Conservation (phyloP, 768 basidiomycete species). For the Gloeopeniophorella convolvens region DNA sequence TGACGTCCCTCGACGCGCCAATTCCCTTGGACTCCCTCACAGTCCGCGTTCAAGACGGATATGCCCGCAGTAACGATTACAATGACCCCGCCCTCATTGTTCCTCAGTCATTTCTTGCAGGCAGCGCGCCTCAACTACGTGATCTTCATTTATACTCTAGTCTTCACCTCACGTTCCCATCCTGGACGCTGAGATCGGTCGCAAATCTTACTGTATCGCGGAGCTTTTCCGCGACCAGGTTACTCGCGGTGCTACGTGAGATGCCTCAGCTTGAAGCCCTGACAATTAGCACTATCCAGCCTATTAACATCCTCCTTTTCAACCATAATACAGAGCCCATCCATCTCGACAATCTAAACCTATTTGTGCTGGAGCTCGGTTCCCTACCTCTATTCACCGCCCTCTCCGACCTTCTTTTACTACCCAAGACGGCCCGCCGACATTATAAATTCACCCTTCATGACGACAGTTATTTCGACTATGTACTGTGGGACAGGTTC, state of each 20-base stretch:
- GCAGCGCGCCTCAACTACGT: not conserved
- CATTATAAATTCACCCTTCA: not conserved
- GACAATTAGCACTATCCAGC: not conserved
- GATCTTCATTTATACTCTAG: constrained; percentile 3
- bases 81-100: not conserved
- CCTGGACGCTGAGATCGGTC: constrained; percentile 1
- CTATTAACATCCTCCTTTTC: not conserved
- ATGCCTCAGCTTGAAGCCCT: constrained; percentile 1
- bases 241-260: not conserved
- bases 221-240: not conserved
- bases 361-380: not conserved
- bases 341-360: not conserved
- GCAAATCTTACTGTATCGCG: not conserved
- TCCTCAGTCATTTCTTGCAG: constrained; percentile 1
- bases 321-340: not conserved
- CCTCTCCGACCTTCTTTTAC: not conserved
- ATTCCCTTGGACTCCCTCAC: not conserved
- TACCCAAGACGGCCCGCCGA: not conserved
- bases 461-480: not conserved
- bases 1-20: constrained; percentile 4
- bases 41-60: not conserved
- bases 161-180: constrained; percentile 1
- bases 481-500: not conserved
- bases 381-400: not conserved
- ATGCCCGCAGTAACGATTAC: not conserved